A percentile compares a stretch with the other conserved stretches of the same genome.
phyloP scores from a whole-genome alignment of 768 basidiomycete genomes.

The Collybiopsis confluens region DNA sequence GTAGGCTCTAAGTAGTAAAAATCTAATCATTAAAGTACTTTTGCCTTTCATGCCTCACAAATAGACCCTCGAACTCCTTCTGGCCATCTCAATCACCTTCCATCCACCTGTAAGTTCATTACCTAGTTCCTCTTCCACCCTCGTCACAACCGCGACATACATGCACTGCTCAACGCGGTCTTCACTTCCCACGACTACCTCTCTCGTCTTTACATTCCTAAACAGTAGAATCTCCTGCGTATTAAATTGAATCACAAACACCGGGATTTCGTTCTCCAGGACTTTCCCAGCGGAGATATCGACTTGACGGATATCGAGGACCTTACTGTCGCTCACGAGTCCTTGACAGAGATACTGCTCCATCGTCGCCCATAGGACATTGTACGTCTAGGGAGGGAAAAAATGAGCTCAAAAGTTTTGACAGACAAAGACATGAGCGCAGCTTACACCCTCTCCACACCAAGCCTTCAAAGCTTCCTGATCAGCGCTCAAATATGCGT shows the following conservation, averaged over 20 bases:
- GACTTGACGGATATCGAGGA: conserved; percentile 95
- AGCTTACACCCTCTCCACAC: conserved; percentile 95
- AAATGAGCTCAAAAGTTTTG: no score
- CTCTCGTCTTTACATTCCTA: conserved; percentile 84
- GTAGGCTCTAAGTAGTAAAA: no score
- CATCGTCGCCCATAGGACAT: conserved; percentile 98
- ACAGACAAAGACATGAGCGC: no score
- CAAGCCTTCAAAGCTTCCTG: conserved; percentile 79
- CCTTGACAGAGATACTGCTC: conserved; percentile 90
- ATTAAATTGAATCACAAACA: conserved; percentile 86
- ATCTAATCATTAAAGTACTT: background rate
- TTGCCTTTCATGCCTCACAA: conserved; percentile 15
- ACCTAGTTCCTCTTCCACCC: conserved; percentile 80
- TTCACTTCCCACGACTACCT: conserved; percentile 83
- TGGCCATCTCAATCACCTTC: conserved; percentile 80
- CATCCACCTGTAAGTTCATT: conserved; percentile 96
- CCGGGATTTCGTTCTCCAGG: conserved; percentile 84
- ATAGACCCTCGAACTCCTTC: conserved; percentile 27
- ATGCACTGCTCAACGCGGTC: conserved; percentile 90
- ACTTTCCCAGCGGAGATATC: conserved; percentile 90
- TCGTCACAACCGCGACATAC: conserved; percentile 89
- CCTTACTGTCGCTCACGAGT: conserved; percentile 86
- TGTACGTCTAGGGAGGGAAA: conserved; percentile 77
- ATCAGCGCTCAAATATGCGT: conserved; percentile 91
- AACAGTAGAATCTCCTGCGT: conserved; percentile 94